phyloP scores from a whole-genome alignment of 2,329 filamentous ascomycete species.

The Diaporthe caulivora region DNA sequence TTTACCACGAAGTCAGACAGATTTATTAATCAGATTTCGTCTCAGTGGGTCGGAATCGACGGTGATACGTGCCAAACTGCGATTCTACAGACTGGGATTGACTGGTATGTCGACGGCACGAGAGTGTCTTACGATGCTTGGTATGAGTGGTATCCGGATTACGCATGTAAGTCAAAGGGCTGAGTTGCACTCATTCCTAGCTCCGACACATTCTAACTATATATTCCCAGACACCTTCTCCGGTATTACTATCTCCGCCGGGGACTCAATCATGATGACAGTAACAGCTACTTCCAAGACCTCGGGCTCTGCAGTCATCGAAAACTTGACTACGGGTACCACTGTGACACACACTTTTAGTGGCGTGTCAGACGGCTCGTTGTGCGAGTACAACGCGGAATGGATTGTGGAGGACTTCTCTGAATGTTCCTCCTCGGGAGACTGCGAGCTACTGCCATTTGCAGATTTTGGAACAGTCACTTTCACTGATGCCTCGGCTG shows the following conservation, averaged over 20 bases:
- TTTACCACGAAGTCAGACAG: no score
- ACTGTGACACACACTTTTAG: constrained; percentile 63
- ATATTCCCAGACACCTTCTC: constrained; percentile 36
- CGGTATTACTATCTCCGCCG: constrained; percentile 42
- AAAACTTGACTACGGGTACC: constrained; percentile 63
- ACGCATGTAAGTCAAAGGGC: constrained; percentile 49
- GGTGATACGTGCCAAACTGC: constrained; percentile 67
- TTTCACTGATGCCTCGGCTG: constrained; percentile 54
- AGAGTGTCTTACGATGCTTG: constrained; percentile 64
- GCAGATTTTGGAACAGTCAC: constrained; percentile 61
- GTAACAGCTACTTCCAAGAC: constrained; percentile 54
- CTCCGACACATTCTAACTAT: background rate
- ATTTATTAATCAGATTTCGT: background rate
- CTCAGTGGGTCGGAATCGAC: constrained; percentile 69
- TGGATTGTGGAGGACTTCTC: constrained; percentile 73
- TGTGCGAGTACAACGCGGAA: constrained; percentile 70
- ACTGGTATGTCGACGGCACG: constrained; percentile 61
- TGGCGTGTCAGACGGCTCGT: constrained; percentile 51
- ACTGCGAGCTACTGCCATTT: constrained; percentile 55
- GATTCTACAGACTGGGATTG: constrained; percentile 69
- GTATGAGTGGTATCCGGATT: constrained; percentile 73
- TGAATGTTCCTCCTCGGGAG: constrained; percentile 44
- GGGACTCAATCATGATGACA: constrained; percentile 46
- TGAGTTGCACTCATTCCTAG: fast-evolving
- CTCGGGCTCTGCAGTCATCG: constrained; percentile 57